Evolutionary conservation across 2,329 filamentous ascomycete genomes (phyloP).

Genomic region (Rachicladosporium sp.): DNA sequence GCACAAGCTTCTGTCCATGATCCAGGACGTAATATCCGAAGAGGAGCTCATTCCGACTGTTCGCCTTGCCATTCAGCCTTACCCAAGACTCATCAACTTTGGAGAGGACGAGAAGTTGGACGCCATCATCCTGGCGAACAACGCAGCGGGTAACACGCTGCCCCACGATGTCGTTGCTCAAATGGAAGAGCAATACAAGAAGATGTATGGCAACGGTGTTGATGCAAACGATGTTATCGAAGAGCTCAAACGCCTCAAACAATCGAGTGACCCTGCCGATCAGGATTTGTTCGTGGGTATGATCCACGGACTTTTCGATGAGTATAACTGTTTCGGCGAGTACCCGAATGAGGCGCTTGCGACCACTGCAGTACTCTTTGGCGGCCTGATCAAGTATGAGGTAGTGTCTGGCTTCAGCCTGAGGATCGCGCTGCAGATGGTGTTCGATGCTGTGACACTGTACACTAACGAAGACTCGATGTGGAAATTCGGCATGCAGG

Average conservation of each 20-base stretch:
- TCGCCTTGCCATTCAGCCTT: constrained; percentile 78
- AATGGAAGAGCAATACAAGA: constrained; percentile 97
- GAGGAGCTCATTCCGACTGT: constrained; percentile 70
- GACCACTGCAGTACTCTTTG: constrained; percentile 91
- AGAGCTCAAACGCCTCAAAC: constrained; percentile 75
- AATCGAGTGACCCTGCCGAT: constrained; percentile 67
- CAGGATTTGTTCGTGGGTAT: constrained; percentile 97
- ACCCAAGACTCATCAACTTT: constrained; percentile 91
- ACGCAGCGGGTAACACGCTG: constrained; percentile 67
- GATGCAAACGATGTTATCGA: constrained; percentile 78
- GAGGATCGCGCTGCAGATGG: constrained; percentile 92
- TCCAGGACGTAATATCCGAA: constrained; percentile 48
- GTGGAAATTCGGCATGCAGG: constrained; percentile 97
- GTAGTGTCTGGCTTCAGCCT: constrained; percentile 81
- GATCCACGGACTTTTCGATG: constrained; percentile 95
- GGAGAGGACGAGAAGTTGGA: constrained; percentile 66
- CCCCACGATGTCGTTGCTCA: constrained; percentile 68
- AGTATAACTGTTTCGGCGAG: constrained; percentile 88
- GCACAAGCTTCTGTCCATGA: constrained; percentile 62
- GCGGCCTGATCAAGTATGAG: constrained; percentile 88
- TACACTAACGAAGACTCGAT: constrained; percentile 74
- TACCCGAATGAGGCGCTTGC: constrained; percentile 94
- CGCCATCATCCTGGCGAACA: constrained; percentile 78
- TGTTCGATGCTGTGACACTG: constrained; percentile 87
- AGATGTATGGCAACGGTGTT: constrained; percentile 89